Conservation (phyloP, 345 rosid species). For the Viola odorata region DNA sequence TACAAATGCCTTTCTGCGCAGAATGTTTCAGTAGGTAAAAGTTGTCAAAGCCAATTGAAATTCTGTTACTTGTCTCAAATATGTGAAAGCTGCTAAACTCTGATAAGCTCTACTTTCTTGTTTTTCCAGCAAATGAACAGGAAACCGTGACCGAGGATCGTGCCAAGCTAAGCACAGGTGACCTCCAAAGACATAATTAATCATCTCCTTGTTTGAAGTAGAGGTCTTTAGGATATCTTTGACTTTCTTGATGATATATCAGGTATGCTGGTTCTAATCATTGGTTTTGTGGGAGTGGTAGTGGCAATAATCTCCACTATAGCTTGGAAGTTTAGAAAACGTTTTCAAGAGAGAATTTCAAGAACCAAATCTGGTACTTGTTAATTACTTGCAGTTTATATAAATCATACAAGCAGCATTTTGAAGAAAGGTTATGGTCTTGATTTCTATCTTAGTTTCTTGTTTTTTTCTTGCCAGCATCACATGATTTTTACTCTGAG, state of each 20-base stretch:
- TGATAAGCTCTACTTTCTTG: background rate
- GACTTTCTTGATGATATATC: constrained; percentile 6
- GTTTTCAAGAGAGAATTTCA: constrained; percentile 9
- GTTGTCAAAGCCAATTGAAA: background rate
- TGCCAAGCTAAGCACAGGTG: constrained; percentile 12
- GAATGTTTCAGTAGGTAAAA: constrained; percentile 24
- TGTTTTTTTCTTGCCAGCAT: constrained; percentile 15
- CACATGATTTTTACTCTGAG: constrained; percentile 14
- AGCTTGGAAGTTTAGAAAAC: constrained; percentile 22
- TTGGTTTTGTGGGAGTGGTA: constrained; percentile 21
- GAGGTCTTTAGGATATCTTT: background rate
- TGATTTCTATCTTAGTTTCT: background rate
- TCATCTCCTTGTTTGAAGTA: background rate
- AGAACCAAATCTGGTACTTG: constrained; percentile 20
- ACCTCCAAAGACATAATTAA: background rate
- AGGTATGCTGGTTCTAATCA: constrained; percentile 31
- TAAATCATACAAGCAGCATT: background rate
- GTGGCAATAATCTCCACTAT: constrained; percentile 18
- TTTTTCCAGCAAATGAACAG: constrained; percentile 17
- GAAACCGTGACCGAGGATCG: background rate
- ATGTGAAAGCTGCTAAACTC: background rate
- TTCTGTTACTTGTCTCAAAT: background rate
- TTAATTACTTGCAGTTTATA: background rate
- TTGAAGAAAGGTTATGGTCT: too few relatives aligned
- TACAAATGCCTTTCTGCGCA: constrained; percentile 36